Evolutionary conservation across 2,329 filamentous ascomycete species (phyloP), one percentile per base, ranked within the genome.

Genomic region (Hypoxylon sp.): DNA sequence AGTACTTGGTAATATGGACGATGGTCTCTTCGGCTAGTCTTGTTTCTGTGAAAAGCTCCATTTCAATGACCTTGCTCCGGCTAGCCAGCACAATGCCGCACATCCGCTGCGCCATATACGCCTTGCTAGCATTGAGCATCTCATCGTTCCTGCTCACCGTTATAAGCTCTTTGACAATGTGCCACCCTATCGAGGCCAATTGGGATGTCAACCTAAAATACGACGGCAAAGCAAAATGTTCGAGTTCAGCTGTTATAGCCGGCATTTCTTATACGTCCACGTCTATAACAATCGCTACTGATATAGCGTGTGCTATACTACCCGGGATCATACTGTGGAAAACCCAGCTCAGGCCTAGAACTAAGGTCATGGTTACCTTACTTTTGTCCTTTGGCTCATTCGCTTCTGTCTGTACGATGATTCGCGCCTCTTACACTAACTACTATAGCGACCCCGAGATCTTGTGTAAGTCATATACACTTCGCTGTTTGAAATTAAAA

Each of bases 341-440:
- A 5, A 61, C 59, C 5, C 58, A 66, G 24, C 58, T 70, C 2
- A 65, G 47, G 29, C 13, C 61, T 5, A 68, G 46, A 33, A 65
- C 55, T 1, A 63, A 68, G 26, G 1, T 57, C 5, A 14, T 65
- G 10, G 52, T 66, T 26, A 33, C 46, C 35, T 11, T 68, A 19
- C 59, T 68, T 19, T n/a, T 70, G 14, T 64, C 60, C 1, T 70
- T 70, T n/a, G 68, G 68, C 2, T 64, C 59, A 3, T 29, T 68
- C 14, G 71, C 71, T 54, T 68, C 66, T 3, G 42, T 70, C 10
- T 70, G 65, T 35, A 70, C 69, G 10, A 64, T 73, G 13, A 54
- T 70, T n/a, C 68, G 71, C 3, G 37, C 54, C 0, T 62, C 55
- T 5, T 70, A 66, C 9, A 54, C 67, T n/a, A 29, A 50, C 17